These are phyloP conservation scores for Arxiozyma heterogenica DNA, from an alignment of 1,139 yeast species.

Conservation along the genomic window DNA sequence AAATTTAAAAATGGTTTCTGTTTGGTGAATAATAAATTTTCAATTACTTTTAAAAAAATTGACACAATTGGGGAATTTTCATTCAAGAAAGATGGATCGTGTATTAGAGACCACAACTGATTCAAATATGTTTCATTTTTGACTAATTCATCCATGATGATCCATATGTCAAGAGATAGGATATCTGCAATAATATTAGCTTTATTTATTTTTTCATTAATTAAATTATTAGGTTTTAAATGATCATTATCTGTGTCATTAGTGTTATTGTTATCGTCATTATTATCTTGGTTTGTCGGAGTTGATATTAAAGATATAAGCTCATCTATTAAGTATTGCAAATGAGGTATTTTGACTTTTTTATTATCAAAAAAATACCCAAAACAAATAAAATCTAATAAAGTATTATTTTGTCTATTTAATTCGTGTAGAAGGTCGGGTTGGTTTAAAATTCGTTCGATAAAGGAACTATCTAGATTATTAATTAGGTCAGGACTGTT, in stretches of 20 bases:
- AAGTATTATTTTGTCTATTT: conserved; percentile 35
- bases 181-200: conserved; percentile 54
- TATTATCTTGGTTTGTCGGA: conserved; percentile 6
- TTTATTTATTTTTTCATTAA: conserved; percentile 14
- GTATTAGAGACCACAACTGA: conserved; percentile 75
- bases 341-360: conserved; percentile 36
- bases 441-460: conserved; percentile 63
- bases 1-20: conserved; percentile 45
- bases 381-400: conserved; percentile 43
- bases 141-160: conserved; percentile 82
- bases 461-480: conserved; percentile 47
- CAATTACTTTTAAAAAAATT: conserved; percentile 85
- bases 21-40: conserved; percentile 81
- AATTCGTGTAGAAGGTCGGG: conserved; percentile 46
- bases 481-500: background rate
- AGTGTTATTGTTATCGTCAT: background rate
- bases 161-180: conserved; percentile 90
- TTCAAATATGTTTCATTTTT: conserved; percentile 57
- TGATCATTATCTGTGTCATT: conserved; percentile 14
- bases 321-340: conserved; percentile 25
- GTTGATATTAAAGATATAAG: conserved; percentile 17
- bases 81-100: conserved; percentile 49
- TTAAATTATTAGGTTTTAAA: conserved; percentile 8
- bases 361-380: conserved; percentile 30
- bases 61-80: conserved; percentile 43